phyloP scores from a whole-genome alignment of 768 basidiomycete species.

The Podaxis pistillaris region DNA sequence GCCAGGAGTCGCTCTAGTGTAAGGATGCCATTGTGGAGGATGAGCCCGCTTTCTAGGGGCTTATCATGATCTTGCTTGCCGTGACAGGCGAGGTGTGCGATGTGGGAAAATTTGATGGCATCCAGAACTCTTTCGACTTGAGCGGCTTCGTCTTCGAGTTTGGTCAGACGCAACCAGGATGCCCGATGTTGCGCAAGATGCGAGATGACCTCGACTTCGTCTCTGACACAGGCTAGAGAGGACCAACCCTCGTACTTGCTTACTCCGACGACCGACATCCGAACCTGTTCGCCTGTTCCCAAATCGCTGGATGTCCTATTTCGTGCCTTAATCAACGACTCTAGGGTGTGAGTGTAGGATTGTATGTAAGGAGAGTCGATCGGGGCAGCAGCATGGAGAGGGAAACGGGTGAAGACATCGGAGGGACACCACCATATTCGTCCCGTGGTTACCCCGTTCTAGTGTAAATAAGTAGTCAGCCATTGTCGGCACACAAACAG shows the following conservation, averaged over 20 bases:
- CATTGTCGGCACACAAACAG: background rate
- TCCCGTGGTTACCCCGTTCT: background rate
- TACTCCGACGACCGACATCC: background rate
- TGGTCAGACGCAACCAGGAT: background rate
- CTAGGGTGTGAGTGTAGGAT: background rate
- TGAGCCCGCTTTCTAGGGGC: conserved; percentile 18
- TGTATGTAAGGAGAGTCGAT: background rate
- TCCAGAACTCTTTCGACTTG: background rate
- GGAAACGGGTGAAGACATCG: background rate
- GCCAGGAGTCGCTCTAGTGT: conserved; percentile 22
- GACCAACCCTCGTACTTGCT: background rate
- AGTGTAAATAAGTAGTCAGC: too few species aligned
- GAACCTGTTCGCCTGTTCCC: background rate
- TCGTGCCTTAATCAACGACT: background rate
- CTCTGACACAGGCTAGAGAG: background rate
- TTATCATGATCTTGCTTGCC: conserved; percentile 17
- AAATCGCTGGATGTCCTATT: too few species aligned
- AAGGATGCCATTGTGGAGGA: conserved; percentile 19
- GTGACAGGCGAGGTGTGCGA: conserved; percentile 20
- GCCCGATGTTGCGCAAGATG: background rate
- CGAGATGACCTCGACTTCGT: background rate
- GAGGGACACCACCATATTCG: conserved; percentile 1
- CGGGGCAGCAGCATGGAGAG: background rate
- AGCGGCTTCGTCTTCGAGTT: background rate
- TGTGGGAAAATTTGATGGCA: background rate